Base-by-base conservation (phyloP, 1,139 yeast genomes). In the Wickerhamomyces sp. region DNA sequence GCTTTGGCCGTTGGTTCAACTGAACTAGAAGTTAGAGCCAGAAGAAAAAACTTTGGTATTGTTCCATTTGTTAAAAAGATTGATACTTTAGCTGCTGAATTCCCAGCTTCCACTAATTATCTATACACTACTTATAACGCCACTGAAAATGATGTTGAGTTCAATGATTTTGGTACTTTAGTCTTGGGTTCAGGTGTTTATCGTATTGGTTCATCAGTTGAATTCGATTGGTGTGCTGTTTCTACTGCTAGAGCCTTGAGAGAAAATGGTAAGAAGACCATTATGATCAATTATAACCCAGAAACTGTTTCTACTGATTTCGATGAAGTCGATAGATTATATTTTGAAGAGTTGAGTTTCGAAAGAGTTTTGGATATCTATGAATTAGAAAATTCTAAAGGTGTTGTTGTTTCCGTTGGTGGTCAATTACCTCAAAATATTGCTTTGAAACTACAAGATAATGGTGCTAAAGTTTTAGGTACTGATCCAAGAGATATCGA, bases 181-280 rank as follows among this genome's bases (percentile, higher is more conserved):
- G 99, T 93, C 38, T 76, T 93, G 57, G 99, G 99, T 45, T 91
- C 98, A 11, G 99, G 99, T 72, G 99, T 93, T 45, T 93, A 93
- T 78, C 81, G 99, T 70, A 93, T 93, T 65, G 99, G 99, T 49
- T 91, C 98, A 6, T 91, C 98, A 27, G 99, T 93, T 50, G 99
- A 93, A 71, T 93, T 93, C 60, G 99, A 93, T 70, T 93, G 99
- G 99, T 93, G 99, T 77, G 99, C 98, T 43, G 99, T 93, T 51
- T 81, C 95, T 51, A 86, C 99, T 48, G 97, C 95, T 46, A 84
- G 98, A 65, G 90, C 98, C 40, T 79, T 93, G 61, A 83, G 99
- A 69, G 84, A 81, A 48, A 76, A 84, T 48, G 95, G 95, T 53
- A 83, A 81, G 65, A 88, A 85, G 70, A 93, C 99, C 40, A 82